Percentiles rank a stretch among this genome's conserved stretches.
phyloP scores from a whole-genome alignment of 768 basidiomycete genomes.

The Sporobolomyces phaffii region DNA sequence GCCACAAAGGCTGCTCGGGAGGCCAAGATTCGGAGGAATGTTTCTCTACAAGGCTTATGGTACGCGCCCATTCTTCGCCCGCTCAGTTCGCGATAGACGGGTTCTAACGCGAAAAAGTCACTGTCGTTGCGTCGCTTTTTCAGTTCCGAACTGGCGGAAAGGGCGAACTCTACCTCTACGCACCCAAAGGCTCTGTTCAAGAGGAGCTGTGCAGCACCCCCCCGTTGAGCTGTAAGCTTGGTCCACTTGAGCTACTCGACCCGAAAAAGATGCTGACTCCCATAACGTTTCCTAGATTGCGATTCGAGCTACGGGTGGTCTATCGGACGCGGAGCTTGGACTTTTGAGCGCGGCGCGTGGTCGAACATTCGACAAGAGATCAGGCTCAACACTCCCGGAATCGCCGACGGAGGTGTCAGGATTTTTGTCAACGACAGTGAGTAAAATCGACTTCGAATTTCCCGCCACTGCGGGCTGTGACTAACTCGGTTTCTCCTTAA shows the following conservation, averaged over 20 bases:
- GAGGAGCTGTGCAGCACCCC: slow-evolving; percentile 26
- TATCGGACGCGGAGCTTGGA: slow-evolving; percentile 64
- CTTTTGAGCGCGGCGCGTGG: slow-evolving; percentile 60
- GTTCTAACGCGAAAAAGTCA: too few species aligned
- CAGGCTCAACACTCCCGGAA: slow-evolving; percentile 63
- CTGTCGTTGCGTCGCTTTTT: too few species aligned
- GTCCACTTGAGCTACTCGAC: not conserved
- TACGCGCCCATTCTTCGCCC: not conserved
- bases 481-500: too few species aligned
- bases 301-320: slow-evolving; percentile 45
- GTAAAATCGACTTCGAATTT: not conserved
- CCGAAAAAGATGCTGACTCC: not conserved
- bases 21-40: slow-evolving; percentile 37
- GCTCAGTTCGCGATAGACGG: not conserved
- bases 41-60: slow-evolving; percentile 41
- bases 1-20: slow-evolving; percentile 37
- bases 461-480: too few species aligned
- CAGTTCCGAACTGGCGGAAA: slow-evolving; percentile 37
- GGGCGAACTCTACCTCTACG: slow-evolving; percentile 43
- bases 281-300: slow-evolving; percentile 16
- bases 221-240: slow-evolving; percentile 12
- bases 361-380: slow-evolving; percentile 63
- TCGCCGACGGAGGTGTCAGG: slow-evolving; percentile 55
- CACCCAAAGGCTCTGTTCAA: slow-evolving; percentile 10
- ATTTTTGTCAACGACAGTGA: slow-evolving; percentile 24